phyloP scores from a whole-genome alignment of 225 moss, liverwort and hornwort genomes.

The Thuidium tamariscinum region DNA sequence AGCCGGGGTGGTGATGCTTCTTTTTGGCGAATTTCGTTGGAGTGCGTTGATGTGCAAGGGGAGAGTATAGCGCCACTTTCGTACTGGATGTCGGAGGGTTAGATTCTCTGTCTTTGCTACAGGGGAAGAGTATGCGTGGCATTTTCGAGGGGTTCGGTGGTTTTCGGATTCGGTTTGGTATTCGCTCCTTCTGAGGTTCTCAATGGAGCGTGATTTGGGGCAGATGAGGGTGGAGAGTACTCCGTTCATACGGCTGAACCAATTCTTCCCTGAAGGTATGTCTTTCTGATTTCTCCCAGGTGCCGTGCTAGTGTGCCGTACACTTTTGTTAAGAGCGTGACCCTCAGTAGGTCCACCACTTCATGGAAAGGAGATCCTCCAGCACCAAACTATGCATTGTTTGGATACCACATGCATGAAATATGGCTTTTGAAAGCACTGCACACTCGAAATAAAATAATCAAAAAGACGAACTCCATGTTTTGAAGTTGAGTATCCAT shows the following conservation, averaged over 20 bases:
- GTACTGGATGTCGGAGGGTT: background rate
- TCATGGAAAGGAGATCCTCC: background rate
- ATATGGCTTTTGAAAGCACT: background rate
- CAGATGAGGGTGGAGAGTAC: constrained; percentile 25
- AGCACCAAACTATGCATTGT: background rate
- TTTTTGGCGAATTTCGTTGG: background rate
- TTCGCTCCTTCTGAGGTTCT: background rate
- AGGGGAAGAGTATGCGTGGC: background rate
- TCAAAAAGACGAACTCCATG: too few species aligned
- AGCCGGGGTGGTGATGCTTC: background rate
- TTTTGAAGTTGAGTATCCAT: too few species aligned
- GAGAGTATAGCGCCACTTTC: background rate
- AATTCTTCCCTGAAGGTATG: constrained; percentile 76
- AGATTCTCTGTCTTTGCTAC: background rate
- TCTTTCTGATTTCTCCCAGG: background rate
- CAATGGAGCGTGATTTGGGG: constrained; percentile 32
- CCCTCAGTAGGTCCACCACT: background rate
- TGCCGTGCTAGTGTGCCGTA: background rate
- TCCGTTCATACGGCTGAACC: constrained; percentile 43
- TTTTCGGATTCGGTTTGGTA: background rate
- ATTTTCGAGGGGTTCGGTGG: background rate
- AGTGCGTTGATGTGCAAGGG: background rate
- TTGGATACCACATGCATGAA: background rate
- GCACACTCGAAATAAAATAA: too few species aligned
- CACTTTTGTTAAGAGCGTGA: background rate